Conservation (phyloP, 139 green algal species). For the Auxenochlorella pyrenoidosa region DNA sequence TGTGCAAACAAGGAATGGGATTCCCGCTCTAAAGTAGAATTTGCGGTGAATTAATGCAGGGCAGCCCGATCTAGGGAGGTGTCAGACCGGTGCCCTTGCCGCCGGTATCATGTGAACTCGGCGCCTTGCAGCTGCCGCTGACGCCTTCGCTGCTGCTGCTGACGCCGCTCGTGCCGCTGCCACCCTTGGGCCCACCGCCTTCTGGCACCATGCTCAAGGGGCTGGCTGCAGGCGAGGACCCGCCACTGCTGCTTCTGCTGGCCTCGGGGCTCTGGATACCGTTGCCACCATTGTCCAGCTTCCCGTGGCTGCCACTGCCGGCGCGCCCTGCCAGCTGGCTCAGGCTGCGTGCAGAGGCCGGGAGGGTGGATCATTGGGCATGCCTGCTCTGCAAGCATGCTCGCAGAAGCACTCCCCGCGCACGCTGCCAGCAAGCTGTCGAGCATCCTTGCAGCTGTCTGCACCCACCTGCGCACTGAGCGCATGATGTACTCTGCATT, state of each 20-base stretch:
- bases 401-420: no score
- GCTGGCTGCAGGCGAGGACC: background rate
- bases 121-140: background rate
- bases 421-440: no score
- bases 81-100: no score
- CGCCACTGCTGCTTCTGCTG: background rate
- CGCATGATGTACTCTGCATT: constrained; percentile 65
- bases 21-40: no score
- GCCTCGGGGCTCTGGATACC: background rate
- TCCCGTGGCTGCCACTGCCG: background rate
- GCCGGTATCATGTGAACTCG: no score
- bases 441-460: no score
- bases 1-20: no score
- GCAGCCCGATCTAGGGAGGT: no score
- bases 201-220: no score
- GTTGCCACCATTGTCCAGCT: background rate
- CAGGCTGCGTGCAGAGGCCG: background rate
- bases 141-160: constrained; percentile 1
- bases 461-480: background rate
- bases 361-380: no score
- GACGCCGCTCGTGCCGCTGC: background rate
- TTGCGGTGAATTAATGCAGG: no score
- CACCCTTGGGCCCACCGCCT: background rate
- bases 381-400: no score
- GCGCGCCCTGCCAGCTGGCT: background rate